phyloP scores from a whole-genome alignment of 108 stramenopile species.

The Epipyxis sp. region DNA sequence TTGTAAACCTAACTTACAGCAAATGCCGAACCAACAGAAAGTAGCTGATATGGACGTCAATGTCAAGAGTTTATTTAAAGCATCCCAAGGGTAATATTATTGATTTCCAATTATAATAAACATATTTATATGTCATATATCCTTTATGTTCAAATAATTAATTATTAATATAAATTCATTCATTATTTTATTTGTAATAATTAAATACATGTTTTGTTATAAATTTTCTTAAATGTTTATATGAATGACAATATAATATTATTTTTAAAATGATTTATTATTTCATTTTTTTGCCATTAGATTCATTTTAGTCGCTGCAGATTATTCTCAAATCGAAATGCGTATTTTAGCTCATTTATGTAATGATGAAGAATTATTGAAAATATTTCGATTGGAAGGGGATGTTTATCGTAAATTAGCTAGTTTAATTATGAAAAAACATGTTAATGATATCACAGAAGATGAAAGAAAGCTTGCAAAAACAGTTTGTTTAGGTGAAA shows the following conservation, averaged over 20 bases:
- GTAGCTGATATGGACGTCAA: not conserved
- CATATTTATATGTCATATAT: too few relatives aligned
- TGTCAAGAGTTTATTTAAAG: not conserved
- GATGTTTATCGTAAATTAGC: constrained; percentile 65
- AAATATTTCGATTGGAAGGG: constrained; percentile 43
- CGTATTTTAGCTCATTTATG: constrained; percentile 62
- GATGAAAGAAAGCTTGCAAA: constrained; percentile 58
- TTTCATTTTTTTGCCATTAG: too few relatives aligned
- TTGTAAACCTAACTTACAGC: constrained; percentile 62
- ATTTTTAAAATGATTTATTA: too few relatives aligned
- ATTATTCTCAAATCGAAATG: constrained; percentile 66
- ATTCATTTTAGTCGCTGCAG: constrained; percentile 46
- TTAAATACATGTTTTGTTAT: too few relatives aligned
- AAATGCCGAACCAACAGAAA: constrained; percentile 42
- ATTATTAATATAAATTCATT: too few relatives aligned
- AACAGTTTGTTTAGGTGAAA: constrained; percentile 56
- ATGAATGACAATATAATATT: too few relatives aligned
- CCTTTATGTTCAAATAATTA: too few relatives aligned
- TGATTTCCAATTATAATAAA: too few relatives aligned
- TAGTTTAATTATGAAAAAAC: constrained; percentile 46
- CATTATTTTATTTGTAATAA: too few relatives aligned
- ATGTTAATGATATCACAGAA: constrained; percentile 40
- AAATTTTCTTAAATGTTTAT: too few relatives aligned
- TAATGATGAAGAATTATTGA: constrained; percentile 46
- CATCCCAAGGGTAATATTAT: not conserved